Evolutionary conservation across 1,139 yeast genomes (phyloP), one percentile per base, ranked within the genome.

Genomic region (Magnusiomyces magnusii): DNA sequence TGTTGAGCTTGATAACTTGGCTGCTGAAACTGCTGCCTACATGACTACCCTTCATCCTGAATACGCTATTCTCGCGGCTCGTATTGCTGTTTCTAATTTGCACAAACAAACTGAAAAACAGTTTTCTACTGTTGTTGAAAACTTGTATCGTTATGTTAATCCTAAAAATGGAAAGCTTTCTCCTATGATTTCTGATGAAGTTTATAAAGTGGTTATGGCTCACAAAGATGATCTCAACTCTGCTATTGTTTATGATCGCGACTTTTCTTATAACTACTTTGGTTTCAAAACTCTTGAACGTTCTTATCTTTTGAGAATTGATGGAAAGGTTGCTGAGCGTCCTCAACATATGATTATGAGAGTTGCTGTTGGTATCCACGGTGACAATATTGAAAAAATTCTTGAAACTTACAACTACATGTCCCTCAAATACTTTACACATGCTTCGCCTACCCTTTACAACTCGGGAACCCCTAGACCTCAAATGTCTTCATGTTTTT

Each of bases 31-130:
- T 36, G 87, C 95, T 56, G 96, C 96, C 31, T 84, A 86, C 65
- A 83, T 89, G 90, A 85, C 95, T 58, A 89, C 96, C 17, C 80
- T 84, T 58, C 97, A 91, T 71, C 96, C 96, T 13, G 96, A 90
- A 73, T 88, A 88, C 68, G 90, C 96, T 34, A 79, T 80, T 28
- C 78, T 91, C 66, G 97, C 96, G 31, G 96, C 96, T 19, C 80
- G 97, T 73, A 80, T 91, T 57, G 90, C 92, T 41, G 83, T 88
- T 54, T 81, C 88, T 34, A 82, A 84, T 68, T 78, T 90, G 66
- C 95, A 88, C 75, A 86, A 85, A 71, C 86, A 82, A 72, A 88
- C 96, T 47, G 82, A 86, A 56, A 81, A 83, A 69, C 85, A 79
- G 67, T 90, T 85, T 68, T 83, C 90, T 42, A 83, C 81, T 64